Evolutionary conservation across 2,329 filamentous ascomycete genomes (phyloP), one percentile per base, ranked within the genome.

Genomic region (Calonectria pauciramosa): DNA sequence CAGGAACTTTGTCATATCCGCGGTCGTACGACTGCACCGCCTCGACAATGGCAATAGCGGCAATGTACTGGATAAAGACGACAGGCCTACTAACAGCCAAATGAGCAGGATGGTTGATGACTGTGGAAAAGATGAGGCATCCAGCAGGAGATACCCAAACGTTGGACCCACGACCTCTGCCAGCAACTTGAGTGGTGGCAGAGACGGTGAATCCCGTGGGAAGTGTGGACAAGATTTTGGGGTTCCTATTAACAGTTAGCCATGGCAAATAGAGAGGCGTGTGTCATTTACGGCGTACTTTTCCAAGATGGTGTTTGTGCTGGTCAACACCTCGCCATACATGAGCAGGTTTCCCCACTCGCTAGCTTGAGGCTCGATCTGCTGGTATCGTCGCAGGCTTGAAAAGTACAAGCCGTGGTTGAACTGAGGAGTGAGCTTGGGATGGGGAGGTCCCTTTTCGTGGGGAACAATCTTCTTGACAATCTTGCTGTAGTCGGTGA

Each of bases 111-210:
- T 99, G 97, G 76, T 95, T 94, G 78, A 99, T 92, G 49, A 97
- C 92, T 0, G 94, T 95, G 13, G 95, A 98, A 86, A 98, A 97
- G 83, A 98, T 94, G 8, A 99, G 89, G 44, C 92, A 92, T 0
- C 97, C 97, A 0, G 94, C 91, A 0, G 97, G 97, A 0, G 96
- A 95, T 6, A 99, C 92, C 97, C 97, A 99, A 74, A 98, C 95
- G 80, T 99, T 99, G 38, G 91, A 93, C 5, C 97, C 97, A 13
- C 97, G 93, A 10, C 97, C 97, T 47, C 97, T 93, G 10, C 94
- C 97, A 0, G 96, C 95, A 9, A 98, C 89, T 84, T 99, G 96
- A 0, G 94, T 95, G 0, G 96, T 97, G 1, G 97, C 96, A 0
- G 94, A 94, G 14, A 95, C 89, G 0, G 96, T 98, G 83, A 98